Base-by-base conservation (phyloP, 257 asterid species). In the Agastache rugosa region DNA sequence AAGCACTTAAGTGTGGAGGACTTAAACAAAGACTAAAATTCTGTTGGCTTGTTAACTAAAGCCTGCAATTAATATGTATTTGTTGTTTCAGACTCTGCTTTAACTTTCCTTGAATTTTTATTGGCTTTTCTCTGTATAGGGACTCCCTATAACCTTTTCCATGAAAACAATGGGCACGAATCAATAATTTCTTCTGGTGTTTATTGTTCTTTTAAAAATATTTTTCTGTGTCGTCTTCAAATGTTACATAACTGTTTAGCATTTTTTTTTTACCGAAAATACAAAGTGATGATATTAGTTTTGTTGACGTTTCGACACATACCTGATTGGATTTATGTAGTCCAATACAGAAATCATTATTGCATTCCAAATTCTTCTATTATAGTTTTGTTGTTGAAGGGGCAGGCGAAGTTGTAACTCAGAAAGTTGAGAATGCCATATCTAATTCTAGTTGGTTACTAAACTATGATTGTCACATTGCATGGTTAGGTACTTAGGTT, bases 31-130 rank as follows among this genome's bases (percentile, higher is more conserved):
- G 50, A 20, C 22, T 39, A 41, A 50, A 37, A 9, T 67, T 37
- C 16, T 62, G 1, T 61, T 35, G 71, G 69, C 42, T 77, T 63
- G 54, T 73, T 56, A 58, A 54, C 61, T 79, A 73, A 48, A 48
- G 54, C 73, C 42, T 53, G 50, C 35, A 35, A 59, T 10, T 16
- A 22, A 8, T 31, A 0, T 54, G 0, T 77, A 29, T 54, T 42
- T 64, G 15, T 44, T 54, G 56, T 45, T 67, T 58, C 35, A 41
- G 66, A 37, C 17, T 66, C 14, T 51, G 19, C 44, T 29, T 31
- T 66, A 66, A 39, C 39, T 47, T 31, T 5, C 12, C 19, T 5
- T 29, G 31, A 11, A 27, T 71, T 64, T 31, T 0, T 44, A 56
- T 75, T 66, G 44, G 27, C 14, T 22, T 34, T 31, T 35, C 29